These are phyloP conservation scores for Apiospora koreana DNA, from an alignment of 2,329 filamentous ascomycete species.

Conservation along the genomic window DNA sequence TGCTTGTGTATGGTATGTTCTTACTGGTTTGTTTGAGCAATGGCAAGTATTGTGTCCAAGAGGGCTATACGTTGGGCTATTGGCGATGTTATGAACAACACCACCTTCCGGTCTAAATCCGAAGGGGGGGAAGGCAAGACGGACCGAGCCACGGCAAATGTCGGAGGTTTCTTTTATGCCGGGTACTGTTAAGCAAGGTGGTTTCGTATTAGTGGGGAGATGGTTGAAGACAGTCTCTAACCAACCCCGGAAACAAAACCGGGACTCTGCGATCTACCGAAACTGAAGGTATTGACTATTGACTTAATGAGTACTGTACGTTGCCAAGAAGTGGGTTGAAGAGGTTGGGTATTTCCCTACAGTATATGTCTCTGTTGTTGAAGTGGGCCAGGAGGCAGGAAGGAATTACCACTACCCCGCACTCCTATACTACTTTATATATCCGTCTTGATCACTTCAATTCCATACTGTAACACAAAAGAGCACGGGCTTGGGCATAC, in stretches of 20 bases:
- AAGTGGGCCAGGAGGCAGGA: too few relatives aligned
- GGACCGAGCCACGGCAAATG: constrained; percentile 5
- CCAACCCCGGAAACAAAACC: not conserved
- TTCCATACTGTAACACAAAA: not conserved
- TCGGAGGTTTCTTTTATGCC: constrained; percentile 4
- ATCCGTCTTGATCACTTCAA: not conserved
- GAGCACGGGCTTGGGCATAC: not conserved
- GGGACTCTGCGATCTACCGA: not conserved
- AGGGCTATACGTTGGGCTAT: not conserved
- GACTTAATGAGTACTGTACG: not conserved
- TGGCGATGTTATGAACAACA: constrained; percentile 7
- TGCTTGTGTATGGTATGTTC: not conserved
- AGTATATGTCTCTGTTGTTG: too few relatives aligned
- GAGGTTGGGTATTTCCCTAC: not conserved
- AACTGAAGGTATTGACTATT: not conserved
- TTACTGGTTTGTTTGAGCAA: not conserved
- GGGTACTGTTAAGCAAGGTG: not conserved
- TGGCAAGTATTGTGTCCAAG: not conserved
- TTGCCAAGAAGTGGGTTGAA: not conserved
- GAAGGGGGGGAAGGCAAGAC: constrained; percentile 3
- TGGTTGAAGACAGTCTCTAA: not conserved
- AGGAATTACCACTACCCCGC: not conserved
- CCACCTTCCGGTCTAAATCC: not conserved
- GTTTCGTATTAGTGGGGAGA: not conserved
- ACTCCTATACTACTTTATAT: not conserved